Evolutionary conservation across 352 stramenopile genomes (phyloP).

Genomic region (Pseudoperonospora humuli): DNA sequence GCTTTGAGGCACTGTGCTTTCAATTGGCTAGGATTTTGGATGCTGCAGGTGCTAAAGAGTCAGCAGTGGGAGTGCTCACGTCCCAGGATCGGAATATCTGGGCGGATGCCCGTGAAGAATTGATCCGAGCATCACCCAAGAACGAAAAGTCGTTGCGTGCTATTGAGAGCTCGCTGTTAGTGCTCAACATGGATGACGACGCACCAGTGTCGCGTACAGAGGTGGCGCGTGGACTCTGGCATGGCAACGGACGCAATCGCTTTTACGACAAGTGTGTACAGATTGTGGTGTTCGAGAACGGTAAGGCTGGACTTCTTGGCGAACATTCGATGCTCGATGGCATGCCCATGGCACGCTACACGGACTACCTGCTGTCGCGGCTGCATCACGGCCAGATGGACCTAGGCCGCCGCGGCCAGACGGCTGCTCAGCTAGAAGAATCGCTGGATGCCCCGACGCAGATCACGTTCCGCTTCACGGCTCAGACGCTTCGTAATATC

Average conservation of each 20-base stretch:
- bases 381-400: conserved; percentile 45
- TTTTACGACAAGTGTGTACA: conserved; percentile 97
- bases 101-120: conserved; percentile 66
- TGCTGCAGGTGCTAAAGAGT: conserved; percentile 36
- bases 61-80: conserved; percentile 60
- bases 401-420: conserved; percentile 33
- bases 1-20: conserved; percentile 50
- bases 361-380: conserved; percentile 52
- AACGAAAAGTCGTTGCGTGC: conserved; percentile 48
- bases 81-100: conserved; percentile 65
- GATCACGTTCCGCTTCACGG: conserved; percentile 48
- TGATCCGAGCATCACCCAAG: conserved; percentile 39
- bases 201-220: conserved; percentile 55
- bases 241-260: conserved; percentile 88
- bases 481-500: conserved; percentile 40
- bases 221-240: conserved; percentile 59
- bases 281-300: conserved; percentile 93
- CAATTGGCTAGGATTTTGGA: conserved; percentile 52
- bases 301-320: conserved; percentile 89
- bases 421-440: conserved; percentile 28
- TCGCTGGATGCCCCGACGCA: conserved; percentile 28
- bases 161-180: conserved; percentile 63
- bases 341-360: conserved; percentile 70
- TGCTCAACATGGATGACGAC: conserved; percentile 63
- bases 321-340: conserved; percentile 92